phyloP scores from a whole-genome alignment of 371 early-diverging fungal genomes.

The Batkoa obscura region DNA sequence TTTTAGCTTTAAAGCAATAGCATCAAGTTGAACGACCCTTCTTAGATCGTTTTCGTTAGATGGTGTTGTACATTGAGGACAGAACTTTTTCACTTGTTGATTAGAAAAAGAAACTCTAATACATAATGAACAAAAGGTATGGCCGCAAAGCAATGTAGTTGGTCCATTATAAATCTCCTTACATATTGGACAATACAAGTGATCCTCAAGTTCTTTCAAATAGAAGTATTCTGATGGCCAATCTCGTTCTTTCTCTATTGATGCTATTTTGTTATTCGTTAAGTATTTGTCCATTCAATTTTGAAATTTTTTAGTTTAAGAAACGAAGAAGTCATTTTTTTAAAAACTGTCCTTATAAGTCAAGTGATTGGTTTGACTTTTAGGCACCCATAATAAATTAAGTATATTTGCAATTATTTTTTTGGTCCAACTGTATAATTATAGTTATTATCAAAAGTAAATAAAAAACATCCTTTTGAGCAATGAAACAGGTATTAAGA shows the following conservation, averaged over 20 bases:
- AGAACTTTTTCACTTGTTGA: background rate
- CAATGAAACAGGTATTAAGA: too few relatives aligned
- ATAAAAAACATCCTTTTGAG: too few relatives aligned
- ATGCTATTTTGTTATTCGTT: too few relatives aligned
- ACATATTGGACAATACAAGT: background rate
- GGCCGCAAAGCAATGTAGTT: background rate
- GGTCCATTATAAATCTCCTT: conserved; percentile 1
- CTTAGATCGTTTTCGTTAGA: background rate
- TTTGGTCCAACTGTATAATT: too few relatives aligned
- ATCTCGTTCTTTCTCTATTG: background rate
- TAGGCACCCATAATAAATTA: too few relatives aligned
- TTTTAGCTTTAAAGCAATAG: background rate
- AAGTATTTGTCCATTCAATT: too few relatives aligned
- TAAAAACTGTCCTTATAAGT: too few relatives aligned
- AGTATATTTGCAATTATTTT: too few relatives aligned
- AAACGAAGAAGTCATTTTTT: too few relatives aligned
- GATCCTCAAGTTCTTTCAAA: background rate
- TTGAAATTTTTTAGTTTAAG: too few relatives aligned
- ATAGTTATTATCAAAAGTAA: too few relatives aligned
- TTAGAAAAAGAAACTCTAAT: background rate
- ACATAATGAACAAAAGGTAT: background rate
- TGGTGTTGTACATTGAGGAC: background rate
- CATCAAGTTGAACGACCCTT: background rate
- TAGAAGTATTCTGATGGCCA: background rate
- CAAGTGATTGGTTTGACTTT: too few relatives aligned